These are phyloP conservation scores for Knoxdaviesia proteae DNA, from an alignment of 2,329 filamentous ascomycete species.

Conservation along the genomic window DNA sequence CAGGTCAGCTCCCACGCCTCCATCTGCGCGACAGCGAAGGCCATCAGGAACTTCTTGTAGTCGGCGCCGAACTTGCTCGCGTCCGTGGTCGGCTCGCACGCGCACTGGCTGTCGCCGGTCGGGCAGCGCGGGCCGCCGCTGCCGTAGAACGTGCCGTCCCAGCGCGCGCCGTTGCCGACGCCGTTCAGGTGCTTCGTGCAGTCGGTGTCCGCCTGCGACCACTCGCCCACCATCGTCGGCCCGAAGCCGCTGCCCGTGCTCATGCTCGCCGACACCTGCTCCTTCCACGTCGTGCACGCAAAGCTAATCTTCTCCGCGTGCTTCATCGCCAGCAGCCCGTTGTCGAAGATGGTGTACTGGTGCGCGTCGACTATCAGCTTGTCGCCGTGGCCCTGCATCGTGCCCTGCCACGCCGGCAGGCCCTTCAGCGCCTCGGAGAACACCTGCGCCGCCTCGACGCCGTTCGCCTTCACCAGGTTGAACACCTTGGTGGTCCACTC, in stretches of 20 bases:
- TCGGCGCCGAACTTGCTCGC: conserved; percentile 30
- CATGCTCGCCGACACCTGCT: conserved; percentile 37
- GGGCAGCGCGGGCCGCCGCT: conserved; percentile 41
- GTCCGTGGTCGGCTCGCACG: conserved; percentile 42
- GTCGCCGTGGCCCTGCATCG: conserved; percentile 33
- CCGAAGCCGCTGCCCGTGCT: conserved; percentile 30
- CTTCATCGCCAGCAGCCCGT: conserved; percentile 40
- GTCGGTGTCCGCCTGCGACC: conserved; percentile 56
- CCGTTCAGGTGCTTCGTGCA: conserved; percentile 42
- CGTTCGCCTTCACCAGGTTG: conserved; percentile 35
- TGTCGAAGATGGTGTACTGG: conserved; percentile 64
- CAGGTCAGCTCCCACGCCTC: conserved; percentile 49
- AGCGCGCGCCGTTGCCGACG: conserved; percentile 46
- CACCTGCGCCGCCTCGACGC: conserved; percentile 36
- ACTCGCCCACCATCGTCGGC: conserved; percentile 57
- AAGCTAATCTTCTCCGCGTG: conserved; percentile 48
- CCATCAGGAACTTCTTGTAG: conserved; percentile 48
- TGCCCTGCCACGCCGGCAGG: conserved; percentile 49
- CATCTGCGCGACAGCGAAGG: conserved; percentile 61
- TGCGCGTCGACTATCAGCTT: conserved; percentile 55
- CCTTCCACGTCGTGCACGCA: conserved; percentile 46
- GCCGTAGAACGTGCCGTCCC: conserved; percentile 46
- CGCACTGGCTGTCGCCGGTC: conserved; percentile 26
- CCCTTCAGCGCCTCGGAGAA: conserved; percentile 60
- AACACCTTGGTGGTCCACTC: conserved; percentile 36